phyloP scores from a whole-genome alignment of 176 grass and related monocot species.

The Puya raimondii region DNA sequence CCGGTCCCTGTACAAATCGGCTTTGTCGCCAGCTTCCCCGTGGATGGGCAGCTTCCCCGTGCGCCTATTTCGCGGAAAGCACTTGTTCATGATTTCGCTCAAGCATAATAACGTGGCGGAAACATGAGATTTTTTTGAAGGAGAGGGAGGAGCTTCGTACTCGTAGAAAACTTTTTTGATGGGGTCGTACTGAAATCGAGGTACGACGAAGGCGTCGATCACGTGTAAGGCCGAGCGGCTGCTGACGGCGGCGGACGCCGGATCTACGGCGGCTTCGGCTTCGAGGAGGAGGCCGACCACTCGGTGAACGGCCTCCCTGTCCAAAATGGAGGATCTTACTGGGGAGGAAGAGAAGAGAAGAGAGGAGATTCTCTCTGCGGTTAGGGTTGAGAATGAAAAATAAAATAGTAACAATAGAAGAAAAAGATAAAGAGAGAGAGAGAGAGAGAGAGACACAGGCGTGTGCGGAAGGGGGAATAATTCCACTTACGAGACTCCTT shows the following conservation, averaged over 20 bases:
- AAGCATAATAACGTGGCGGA: background rate
- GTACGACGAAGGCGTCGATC: constrained; percentile 70
- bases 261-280: constrained; percentile 50
- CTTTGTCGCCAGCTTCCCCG: constrained; percentile 73
- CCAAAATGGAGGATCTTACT: constrained; percentile 78
- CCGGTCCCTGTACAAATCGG: constrained; percentile 70
- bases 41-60: constrained; percentile 61
- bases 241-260: constrained; percentile 28
- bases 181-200: constrained; percentile 64
- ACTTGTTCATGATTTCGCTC: background rate
- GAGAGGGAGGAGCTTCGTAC: constrained; percentile 23
- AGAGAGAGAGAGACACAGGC: background rate
- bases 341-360: background rate
- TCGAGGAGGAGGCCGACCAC: constrained; percentile 60
- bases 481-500: constrained; percentile 60
- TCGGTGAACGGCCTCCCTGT: constrained; percentile 53
- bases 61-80: constrained; percentile 31
- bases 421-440: background rate
- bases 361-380: background rate
- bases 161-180: constrained; percentile 94
- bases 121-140: background rate
- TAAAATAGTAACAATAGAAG: background rate
- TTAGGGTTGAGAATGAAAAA: background rate
- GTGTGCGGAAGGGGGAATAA: background rate
- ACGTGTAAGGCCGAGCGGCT: constrained; percentile 43